Conservation (phyloP, 2,329 filamentous ascomycete species). For the Stachybotrys echinatus region DNA sequence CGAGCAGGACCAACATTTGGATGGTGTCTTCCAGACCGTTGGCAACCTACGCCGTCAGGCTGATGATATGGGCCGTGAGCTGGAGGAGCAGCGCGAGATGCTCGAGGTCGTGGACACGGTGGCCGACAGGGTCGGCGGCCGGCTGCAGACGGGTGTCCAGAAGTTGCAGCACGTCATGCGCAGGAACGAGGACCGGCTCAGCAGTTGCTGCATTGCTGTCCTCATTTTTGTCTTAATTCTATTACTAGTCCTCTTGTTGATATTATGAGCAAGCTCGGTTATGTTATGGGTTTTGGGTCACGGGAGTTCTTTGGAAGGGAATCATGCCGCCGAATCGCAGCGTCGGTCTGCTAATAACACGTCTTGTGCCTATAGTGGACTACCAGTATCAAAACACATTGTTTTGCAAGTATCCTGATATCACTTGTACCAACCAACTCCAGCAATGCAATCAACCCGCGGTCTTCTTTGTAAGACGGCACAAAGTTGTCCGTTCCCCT, state of each 20-base stretch:
- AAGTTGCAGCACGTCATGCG: slow-evolving; percentile 80
- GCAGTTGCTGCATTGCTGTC: slow-evolving; percentile 85
- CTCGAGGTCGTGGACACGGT: slow-evolving; percentile 79
- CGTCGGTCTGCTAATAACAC: no score
- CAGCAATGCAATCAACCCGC: not conserved
- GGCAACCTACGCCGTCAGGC: slow-evolving; percentile 87
- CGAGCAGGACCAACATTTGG: slow-evolving; percentile 89
- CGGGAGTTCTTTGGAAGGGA: not conserved
- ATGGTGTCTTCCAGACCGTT: slow-evolving; percentile 89
- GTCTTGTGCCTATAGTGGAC: no score
- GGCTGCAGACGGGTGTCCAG: slow-evolving; percentile 80
- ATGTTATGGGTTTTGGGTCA: not conserved
- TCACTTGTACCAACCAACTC: not conserved
- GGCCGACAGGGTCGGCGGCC: slow-evolving; percentile 80
- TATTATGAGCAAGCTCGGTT: slow-evolving; percentile 37
- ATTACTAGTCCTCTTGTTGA: slow-evolving; percentile 71
- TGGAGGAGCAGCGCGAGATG: slow-evolving; percentile 91
- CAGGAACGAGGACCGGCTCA: slow-evolving; percentile 82
- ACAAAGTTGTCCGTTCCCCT: not conserved
- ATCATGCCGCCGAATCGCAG: not conserved
- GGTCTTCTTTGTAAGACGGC: not conserved
- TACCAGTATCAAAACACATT: no score
- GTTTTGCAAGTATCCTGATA: not conserved
- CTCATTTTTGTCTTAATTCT: slow-evolving; percentile 87
- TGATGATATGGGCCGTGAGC: slow-evolving; percentile 89